phyloP scores from a whole-genome alignment of 2,329 filamentous ascomycete genomes.

The Amylocarpus encephaloides region DNA sequence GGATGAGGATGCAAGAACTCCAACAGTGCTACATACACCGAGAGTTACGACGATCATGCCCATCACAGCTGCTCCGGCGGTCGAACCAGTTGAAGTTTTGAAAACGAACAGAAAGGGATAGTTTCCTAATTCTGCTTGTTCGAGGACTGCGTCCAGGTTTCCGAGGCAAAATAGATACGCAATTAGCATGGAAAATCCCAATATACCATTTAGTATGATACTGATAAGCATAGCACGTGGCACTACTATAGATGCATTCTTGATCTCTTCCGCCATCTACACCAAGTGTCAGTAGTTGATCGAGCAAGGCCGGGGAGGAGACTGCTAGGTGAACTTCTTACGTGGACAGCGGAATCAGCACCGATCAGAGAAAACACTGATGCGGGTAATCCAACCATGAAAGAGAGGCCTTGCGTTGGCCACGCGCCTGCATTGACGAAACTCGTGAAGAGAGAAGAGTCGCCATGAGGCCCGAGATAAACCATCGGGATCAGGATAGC shows the following conservation, averaged over 20 bases:
- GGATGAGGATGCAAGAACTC: conserved; percentile 30
- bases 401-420: conserved; percentile 27
- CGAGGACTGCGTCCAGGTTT: conserved; percentile 32
- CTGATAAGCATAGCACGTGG: conserved; percentile 42
- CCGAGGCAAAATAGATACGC: conserved; percentile 31
- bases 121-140: conserved; percentile 23
- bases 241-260: conserved; percentile 39
- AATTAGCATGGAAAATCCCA: conserved; percentile 36
- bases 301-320: neutral
- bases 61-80: conserved; percentile 32
- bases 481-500: conserved; percentile 36
- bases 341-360: conserved; percentile 25
- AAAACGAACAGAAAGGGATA: conserved; percentile 44
- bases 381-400: conserved; percentile 31
- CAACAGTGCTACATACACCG: conserved; percentile 34
- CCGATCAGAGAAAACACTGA: conserved; percentile 23
- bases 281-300: neutral
- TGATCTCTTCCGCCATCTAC: conserved; percentile 41
- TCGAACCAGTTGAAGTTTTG: conserved; percentile 35
- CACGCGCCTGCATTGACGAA: conserved; percentile 30
- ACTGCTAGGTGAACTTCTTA: neutral
- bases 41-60: conserved; percentile 34
- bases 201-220: conserved; percentile 40
- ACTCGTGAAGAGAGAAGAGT: conserved; percentile 23
- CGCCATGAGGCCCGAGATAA: conserved; percentile 16